Evolutionary conservation across 164 flowering plant genomes (phyloP), one percentile per base, ranked within the genome.

Genomic region (Sedum album): DNA sequence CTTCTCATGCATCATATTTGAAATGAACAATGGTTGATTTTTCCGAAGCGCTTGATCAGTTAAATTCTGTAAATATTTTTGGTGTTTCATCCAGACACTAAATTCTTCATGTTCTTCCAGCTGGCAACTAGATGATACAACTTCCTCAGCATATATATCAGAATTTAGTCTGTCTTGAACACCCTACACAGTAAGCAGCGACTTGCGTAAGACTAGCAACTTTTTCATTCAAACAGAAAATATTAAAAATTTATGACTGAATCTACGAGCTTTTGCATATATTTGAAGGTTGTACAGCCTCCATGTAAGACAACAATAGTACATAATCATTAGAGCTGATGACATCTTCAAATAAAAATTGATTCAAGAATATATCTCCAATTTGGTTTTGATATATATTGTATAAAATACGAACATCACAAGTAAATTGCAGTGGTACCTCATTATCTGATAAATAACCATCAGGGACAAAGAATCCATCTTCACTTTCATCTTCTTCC

Each of bases 381-480:
- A 5, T 51, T 51, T 21, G 26, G 57, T n/a, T 20, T 21, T 21
- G 26, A 9, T 51, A 51, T 5, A 1, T 21, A 51, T 21, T 51
- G n/a, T 25, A 51, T 23, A n/a, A 35, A 7, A 7, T 7, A 35
- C 5, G 38, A 51, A 11, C 57, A 51, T 51, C 57, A 51, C 25
- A 21, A 51, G 57, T 51, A 21, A 39, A 25, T 18, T n/a, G 44
- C 5, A 15, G 28, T 1, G 33, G 31, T 60, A 92, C 99, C 97
- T 92, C 99, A 77, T 88, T 82, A 71, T 92, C 99, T 36, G 97
- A 95, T 28, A 95, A 85, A 80, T 92, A 95, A 11, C 99, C 97
- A 88, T 95, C 99, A 69, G 97, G 97, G 31, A 95, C 99, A 79
- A 95, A 81, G 73, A 95, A 95, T 3, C 88, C 93, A 76, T 92